Conservation (phyloP, 805 yeast species). For the Grigorovia humatica region DNA sequence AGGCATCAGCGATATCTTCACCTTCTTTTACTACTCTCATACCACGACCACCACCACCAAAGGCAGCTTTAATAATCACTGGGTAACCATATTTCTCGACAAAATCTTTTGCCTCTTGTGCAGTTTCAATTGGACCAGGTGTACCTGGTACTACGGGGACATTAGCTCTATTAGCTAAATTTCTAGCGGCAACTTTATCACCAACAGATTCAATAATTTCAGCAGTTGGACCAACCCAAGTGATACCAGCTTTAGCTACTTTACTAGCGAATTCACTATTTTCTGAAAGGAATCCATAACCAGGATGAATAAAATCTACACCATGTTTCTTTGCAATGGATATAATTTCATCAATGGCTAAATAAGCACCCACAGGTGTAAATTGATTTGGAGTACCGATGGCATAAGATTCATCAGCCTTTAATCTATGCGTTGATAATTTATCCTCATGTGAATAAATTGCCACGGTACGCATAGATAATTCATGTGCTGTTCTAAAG, state of each 20-base stretch:
- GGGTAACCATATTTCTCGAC: slow-evolving; percentile 85
- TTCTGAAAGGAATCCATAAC: slow-evolving; percentile 84
- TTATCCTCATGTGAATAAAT: slow-evolving; percentile 94
- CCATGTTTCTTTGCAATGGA: slow-evolving; percentile 66
- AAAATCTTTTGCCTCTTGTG: slow-evolving; percentile 68
- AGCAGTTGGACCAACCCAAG: slow-evolving; percentile 92
- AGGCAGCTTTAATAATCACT: slow-evolving; percentile 96
- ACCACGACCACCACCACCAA: slow-evolving; percentile 99
- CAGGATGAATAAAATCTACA: slow-evolving; percentile 86
- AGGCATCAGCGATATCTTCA: slow-evolving; percentile 85
- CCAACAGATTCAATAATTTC: slow-evolving; percentile 89
- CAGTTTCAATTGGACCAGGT: slow-evolving; percentile 84
- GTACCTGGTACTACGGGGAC: slow-evolving; percentile 98
- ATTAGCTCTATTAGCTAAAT: slow-evolving; percentile 63
- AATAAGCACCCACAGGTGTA: slow-evolving; percentile 92
- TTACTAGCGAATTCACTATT: slow-evolving; percentile 89
- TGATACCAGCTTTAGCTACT: slow-evolving; percentile 82
- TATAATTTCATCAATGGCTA: slow-evolving; percentile 92
- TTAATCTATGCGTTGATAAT: slow-evolving; percentile 86
- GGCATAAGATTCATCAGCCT: slow-evolving; percentile 88
- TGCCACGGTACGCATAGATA: slow-evolving; percentile 95
- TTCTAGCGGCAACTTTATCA: slow-evolving; percentile 92
- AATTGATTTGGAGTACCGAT: slow-evolving; percentile 83
- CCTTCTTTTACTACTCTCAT: slow-evolving; percentile 98
- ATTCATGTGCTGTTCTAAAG: slow-evolving; percentile 94